Evolutionary conservation across 2,329 filamentous ascomycete genomes (phyloP).

Genomic region (Septoria petroselini): DNA sequence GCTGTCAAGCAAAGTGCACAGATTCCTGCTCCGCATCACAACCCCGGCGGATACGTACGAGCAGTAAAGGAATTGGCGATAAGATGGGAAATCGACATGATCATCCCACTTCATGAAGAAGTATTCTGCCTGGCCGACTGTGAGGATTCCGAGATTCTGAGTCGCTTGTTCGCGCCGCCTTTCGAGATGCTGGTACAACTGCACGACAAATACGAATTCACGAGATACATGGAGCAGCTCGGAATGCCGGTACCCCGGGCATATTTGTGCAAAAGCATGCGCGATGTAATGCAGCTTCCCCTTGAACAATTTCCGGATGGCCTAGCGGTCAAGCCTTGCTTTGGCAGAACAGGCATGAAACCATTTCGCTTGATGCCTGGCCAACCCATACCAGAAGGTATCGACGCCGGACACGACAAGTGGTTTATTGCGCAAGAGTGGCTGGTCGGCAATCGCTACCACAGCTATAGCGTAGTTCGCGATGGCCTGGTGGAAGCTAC

Average conservation of each 20-base stretch:
- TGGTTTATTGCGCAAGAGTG: slow-evolving; percentile 35
- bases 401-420: slow-evolving; percentile 21
- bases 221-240: slow-evolving; percentile 24
- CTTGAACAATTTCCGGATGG: slow-evolving; percentile 26
- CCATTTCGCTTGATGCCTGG: slow-evolving; percentile 21
- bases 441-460: slow-evolving; percentile 34
- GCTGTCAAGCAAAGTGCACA: slow-evolving; percentile 15
- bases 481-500: slow-evolving; percentile 31
- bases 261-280: slow-evolving; percentile 29
- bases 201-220: slow-evolving; percentile 38
- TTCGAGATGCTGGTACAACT: slow-evolving; percentile 31
- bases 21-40: slow-evolving; percentile 22
- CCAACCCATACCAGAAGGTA: slow-evolving; percentile 14
- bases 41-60: slow-evolving; percentile 20
- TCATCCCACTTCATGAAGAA: slow-evolving; percentile 37
- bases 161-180: slow-evolving; percentile 32
- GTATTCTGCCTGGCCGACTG: slow-evolving; percentile 35
- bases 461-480: slow-evolving; percentile 34
- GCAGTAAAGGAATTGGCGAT: slow-evolving; percentile 20
- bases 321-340: slow-evolving; percentile 35
- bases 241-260: slow-evolving; percentile 31
- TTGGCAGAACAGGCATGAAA: slow-evolving; percentile 29
- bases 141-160: slow-evolving; percentile 28
- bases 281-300: slow-evolving; percentile 22
- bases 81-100: slow-evolving; percentile 24